Evolutionary conservation across 352 stramenopile genomes (phyloP), one percentile per base, ranked within the genome.

Genomic region (Pythium diclinum): DNA sequence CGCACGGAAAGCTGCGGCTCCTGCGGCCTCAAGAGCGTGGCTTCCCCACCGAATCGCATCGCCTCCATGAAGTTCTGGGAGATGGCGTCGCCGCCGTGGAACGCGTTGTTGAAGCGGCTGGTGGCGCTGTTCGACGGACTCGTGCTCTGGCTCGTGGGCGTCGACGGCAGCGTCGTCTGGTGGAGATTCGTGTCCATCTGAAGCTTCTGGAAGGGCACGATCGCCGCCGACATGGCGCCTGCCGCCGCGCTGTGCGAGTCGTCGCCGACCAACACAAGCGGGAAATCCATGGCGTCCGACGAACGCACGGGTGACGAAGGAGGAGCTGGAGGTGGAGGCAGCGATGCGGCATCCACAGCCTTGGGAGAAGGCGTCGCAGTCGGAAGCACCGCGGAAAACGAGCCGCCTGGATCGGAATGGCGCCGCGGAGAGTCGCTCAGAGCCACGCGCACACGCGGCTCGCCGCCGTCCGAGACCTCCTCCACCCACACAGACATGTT

Each of bases 161-260:
- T 54, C 6, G 67, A 58, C 8, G 85, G 85, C 21, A 93, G 63
- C 60, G 78, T 79, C 42, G 85, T 93, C 52, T 85, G 71, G 63
- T 93, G 78, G 47, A 93, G 63, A 56, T 93, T 85, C 40, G 85
- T 93, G 63, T 93, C 81, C 40, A 93, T 72, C 38, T 81, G 81
- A 1, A 93, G 73, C 61, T 93, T 91, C 67, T 93, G 85, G 72
- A 93, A 93, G 23, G 85, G 82, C 49, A 93, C 85, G 33, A 93
- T 73, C 19, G 84, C 82, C 2, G 76, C 83, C 1, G 79, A 87
- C 23, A 63, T 30, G 10, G 64, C n/a, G n/a, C 34, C 33, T 34
- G 36, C 36, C 14, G 48, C 48, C 38, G 46, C 25, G 21, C 51
- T n/a, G 13, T 56, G 49, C 49, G 67, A 49, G 42, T 23, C 57